Evolutionary conservation across 768 basidiomycete species (phyloP).

Genomic region (Lanmaoa pseudosensibilis): DNA sequence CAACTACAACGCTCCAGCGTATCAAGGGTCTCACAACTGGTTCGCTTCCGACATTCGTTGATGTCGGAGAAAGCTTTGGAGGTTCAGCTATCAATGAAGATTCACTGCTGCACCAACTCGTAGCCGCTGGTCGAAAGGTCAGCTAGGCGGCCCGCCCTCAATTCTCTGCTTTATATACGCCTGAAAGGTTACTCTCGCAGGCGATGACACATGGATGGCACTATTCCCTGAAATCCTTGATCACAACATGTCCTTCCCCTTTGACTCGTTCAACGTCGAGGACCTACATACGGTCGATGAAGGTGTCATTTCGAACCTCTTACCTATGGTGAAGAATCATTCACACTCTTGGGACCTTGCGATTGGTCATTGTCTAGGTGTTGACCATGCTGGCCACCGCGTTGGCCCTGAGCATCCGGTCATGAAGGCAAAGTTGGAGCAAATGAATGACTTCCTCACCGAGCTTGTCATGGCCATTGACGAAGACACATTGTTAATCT

Average conservation of each 20-base stretch:
- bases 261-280: slow-evolving; percentile 98
- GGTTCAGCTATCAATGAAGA: slow-evolving; percentile 86
- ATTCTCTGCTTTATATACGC: slow-evolving; percentile 1
- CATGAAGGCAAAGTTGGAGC: slow-evolving; percentile 81
- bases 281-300: slow-evolving; percentile 95
- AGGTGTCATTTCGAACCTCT: slow-evolving; percentile 81
- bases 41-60: slow-evolving; percentile 92
- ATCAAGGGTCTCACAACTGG: slow-evolving; percentile 96
- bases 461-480: slow-evolving; percentile 74
- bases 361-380: slow-evolving; percentile 91
- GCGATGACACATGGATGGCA: slow-evolving; percentile 95
- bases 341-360: slow-evolving; percentile 76
- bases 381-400: slow-evolving; percentile 95
- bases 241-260: slow-evolving; percentile 75
- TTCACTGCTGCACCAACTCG: slow-evolving; percentile 77
- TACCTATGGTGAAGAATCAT: slow-evolving; percentile 66
- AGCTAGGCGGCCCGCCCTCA: not conserved
- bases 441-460: slow-evolving; percentile 81
- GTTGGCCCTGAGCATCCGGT: slow-evolving; percentile 85
- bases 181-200: slow-evolving; percentile 80
- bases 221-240: slow-evolving; percentile 80
- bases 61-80: slow-evolving; percentile 91
- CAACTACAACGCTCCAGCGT: slow-evolving; percentile 91
- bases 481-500: slow-evolving; percentile 85
- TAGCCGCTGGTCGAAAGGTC: slow-evolving; percentile 59